Conservation (phyloP, 805 yeast species). For the Saccharomyces paradoxus region DNA sequence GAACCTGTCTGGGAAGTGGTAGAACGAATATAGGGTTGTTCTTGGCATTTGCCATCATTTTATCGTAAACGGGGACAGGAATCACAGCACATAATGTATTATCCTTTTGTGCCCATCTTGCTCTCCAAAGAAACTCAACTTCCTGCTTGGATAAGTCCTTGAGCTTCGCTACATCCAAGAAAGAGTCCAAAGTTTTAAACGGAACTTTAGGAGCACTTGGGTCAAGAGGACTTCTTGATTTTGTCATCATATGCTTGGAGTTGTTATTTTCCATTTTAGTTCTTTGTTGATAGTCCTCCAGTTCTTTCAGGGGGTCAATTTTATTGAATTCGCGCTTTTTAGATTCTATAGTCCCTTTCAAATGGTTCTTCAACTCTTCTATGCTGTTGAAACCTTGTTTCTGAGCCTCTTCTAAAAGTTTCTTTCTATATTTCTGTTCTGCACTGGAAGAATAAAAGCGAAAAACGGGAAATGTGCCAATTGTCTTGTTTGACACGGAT, state of each 20-base stretch:
- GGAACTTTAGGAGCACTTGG: conserved; percentile 40
- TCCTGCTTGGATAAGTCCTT: conserved; percentile 48
- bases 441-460: conserved; percentile 13
- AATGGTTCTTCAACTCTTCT: conserved; percentile 52
- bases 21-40: conserved; percentile 77
- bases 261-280: conserved; percentile 19
- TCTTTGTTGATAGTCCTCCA: conserved; percentile 47
- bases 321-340: conserved; percentile 49
- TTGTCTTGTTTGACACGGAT: background rate
- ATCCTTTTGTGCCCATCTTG: conserved; percentile 61
- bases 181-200: conserved; percentile 65
- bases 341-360: conserved; percentile 52
- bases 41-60: conserved; percentile 56
- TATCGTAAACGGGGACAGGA: conserved; percentile 49
- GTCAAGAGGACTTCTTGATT: conserved; percentile 26
- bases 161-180: conserved; percentile 61
- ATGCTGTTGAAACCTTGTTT: conserved; percentile 31
- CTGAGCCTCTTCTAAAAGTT: conserved; percentile 33
- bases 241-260: conserved; percentile 2
- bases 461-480: background rate
- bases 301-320: conserved; percentile 61
- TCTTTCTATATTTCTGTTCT: conserved; percentile 29
- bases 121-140: conserved; percentile 79
- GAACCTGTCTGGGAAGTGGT: conserved; percentile 65
- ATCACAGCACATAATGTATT: conserved; percentile 59